Evolutionary conservation across 108 stramenopile genomes (phyloP).

Genomic region (Craspedostauros australis): DNA sequence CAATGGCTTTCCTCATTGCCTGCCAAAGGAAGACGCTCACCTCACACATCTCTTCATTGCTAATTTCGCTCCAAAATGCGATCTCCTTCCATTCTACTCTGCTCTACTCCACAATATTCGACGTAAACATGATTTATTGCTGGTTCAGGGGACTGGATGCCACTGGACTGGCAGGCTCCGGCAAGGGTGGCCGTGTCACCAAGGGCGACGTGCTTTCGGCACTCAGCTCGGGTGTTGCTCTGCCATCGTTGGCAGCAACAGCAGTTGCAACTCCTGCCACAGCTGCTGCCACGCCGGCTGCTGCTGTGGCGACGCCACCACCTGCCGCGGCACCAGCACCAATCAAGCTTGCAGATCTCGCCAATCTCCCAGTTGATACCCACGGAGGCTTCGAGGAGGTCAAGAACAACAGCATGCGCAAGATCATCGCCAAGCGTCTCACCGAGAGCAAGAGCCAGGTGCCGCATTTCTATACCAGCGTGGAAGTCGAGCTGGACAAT

Average conservation of each 20-base stretch:
- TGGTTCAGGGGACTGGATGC: slow-evolving; percentile 60
- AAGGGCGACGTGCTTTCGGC: slow-evolving; percentile 90
- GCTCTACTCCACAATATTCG: no score
- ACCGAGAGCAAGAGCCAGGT: slow-evolving; percentile 84
- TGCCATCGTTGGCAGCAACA: slow-evolving; percentile 34
- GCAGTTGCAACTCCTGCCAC: slow-evolving; percentile 17
- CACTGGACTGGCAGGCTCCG: slow-evolving; percentile 64
- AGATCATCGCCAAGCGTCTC: slow-evolving; percentile 64
- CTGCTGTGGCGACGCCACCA: slow-evolving; percentile 22
- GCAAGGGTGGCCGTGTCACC: slow-evolving; percentile 85
- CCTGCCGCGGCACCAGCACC: slow-evolving; percentile 32
- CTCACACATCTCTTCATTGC: neutral
- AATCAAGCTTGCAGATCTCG: slow-evolving; percentile 13
- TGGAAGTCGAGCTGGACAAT: slow-evolving; percentile 81
- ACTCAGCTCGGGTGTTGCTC: slow-evolving; percentile 34
- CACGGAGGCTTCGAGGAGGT: slow-evolving; percentile 64
- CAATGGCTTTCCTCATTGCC: neutral
- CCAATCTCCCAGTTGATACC: slow-evolving; percentile 29
- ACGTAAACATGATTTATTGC: neutral
- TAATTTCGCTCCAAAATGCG: neutral
- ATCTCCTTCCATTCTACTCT: neutral
- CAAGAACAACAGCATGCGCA: slow-evolving; percentile 41
- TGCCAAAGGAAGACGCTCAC: no score
- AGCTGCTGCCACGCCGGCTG: slow-evolving; percentile 23
- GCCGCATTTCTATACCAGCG: slow-evolving; percentile 96